Evolutionary conservation across 345 rosid genomes (phyloP).

Genomic region (Salix udensis): DNA sequence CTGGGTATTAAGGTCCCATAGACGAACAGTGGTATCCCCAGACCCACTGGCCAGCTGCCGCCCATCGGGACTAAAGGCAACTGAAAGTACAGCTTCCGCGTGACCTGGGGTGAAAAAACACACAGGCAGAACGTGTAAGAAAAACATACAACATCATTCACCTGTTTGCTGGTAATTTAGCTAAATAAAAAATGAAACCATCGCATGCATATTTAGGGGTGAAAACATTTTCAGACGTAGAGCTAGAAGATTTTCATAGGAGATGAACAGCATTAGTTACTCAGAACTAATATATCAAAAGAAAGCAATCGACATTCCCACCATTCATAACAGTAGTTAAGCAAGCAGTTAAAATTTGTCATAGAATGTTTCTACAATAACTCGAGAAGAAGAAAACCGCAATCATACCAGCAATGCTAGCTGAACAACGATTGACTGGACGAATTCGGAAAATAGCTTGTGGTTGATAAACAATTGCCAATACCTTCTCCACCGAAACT

Average conservation of each 20-base stretch:
- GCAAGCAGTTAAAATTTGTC: not conserved
- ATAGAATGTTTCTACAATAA: not conserved
- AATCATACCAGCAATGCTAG: constrained; percentile 75
- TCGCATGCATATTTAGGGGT: not conserved
- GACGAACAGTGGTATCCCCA: constrained; percentile 89
- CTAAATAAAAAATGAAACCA: constrained; percentile 3
- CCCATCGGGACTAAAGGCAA: constrained; percentile 94
- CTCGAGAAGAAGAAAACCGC: not conserved
- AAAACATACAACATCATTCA: not conserved
- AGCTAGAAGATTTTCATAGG: not conserved
- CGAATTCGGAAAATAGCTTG: constrained; percentile 94
- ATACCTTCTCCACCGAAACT: constrained; percentile 95
- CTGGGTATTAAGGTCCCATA: constrained; percentile 93
- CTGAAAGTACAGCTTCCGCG: constrained; percentile 82
- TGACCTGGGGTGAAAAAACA: constrained; percentile 48
- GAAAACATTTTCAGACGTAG: not conserved
- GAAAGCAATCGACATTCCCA: not conserved
- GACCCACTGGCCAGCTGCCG: constrained; percentile 92
- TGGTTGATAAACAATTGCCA: constrained; percentile 86
- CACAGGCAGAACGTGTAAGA: constrained; percentile 2
- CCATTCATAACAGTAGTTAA: not conserved
- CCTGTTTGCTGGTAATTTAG: not conserved
- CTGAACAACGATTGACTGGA: constrained; percentile 80
- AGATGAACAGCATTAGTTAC: not conserved
- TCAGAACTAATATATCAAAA: too few species aligned